Conservation (phyloP, 2,329 filamentous ascomycete genomes). For the Capronia epimyces region DNA sequence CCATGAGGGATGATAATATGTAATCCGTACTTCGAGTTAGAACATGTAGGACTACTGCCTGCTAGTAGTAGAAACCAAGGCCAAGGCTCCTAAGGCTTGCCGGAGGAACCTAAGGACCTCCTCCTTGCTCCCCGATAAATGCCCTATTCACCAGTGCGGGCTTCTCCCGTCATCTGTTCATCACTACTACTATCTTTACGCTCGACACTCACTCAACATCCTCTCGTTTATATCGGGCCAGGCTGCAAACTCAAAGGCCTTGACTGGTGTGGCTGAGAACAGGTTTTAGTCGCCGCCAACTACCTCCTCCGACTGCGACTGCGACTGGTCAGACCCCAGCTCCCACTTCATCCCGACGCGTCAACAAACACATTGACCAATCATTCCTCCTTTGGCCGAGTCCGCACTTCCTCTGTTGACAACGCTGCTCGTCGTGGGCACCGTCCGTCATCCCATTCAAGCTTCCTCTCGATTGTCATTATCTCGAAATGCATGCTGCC, state of each 20-base stretch:
- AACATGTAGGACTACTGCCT: no score
- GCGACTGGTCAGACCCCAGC: not conserved
- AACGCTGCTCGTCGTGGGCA: constrained; percentile 7
- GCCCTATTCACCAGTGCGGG: no score
- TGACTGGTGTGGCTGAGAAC: not conserved
- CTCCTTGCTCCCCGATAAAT: no score
- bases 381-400: constrained; percentile 11
- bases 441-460: not conserved
- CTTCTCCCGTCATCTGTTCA: no score
- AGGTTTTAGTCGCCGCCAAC: no score
- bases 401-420: constrained; percentile 24
- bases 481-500: constrained; percentile 12
- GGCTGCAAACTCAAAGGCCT: no score
- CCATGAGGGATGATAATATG: not conserved
- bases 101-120: no score
- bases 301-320: not conserved
- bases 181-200: no score
- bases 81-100: no score
- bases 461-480: constrained; percentile 1
- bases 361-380: constrained; percentile 19
- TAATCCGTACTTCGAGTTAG: not conserved
- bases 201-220: no score
- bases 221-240: no score
- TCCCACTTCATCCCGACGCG: constrained; percentile 14
- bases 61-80: no score